Evolutionary conservation across 495 filamentous ascomycete genomes (phyloP).

Genomic region (Xylaria intraflava): DNA sequence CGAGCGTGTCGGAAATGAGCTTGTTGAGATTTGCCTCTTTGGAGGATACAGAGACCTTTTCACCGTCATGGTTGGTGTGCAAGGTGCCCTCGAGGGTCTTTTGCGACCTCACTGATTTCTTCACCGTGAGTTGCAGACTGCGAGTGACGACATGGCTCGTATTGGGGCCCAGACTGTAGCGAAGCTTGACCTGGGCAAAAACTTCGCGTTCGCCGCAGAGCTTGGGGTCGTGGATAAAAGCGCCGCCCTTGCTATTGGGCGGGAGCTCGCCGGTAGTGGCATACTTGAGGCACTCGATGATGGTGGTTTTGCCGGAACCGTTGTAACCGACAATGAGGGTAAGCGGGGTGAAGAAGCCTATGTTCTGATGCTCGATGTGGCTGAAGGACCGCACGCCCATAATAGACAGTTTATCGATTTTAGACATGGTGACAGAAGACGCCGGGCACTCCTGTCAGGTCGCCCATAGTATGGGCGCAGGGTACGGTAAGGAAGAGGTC

Average conservation of each 20-base stretch:
- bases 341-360: slow-evolving; percentile 81
- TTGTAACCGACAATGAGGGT: slow-evolving; percentile 96
- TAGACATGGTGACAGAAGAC: slow-evolving; percentile 45
- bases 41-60: slow-evolving; percentile 68
- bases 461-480: not conserved
- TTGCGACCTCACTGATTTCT: slow-evolving; percentile 61
- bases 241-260: slow-evolving; percentile 87
- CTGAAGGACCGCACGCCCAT: slow-evolving; percentile 88
- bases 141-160: slow-evolving; percentile 73
- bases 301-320: slow-evolving; percentile 97
- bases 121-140: slow-evolving; percentile 76
- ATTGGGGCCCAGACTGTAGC: slow-evolving; percentile 69
- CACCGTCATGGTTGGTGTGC: slow-evolving; percentile 70
- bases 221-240: slow-evolving; percentile 96
- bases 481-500: no score
- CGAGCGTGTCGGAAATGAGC: slow-evolving; percentile 78
- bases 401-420: slow-evolving; percentile 85
- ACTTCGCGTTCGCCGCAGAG: slow-evolving; percentile 87
- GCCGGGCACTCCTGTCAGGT: not conserved
- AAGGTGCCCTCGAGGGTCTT: slow-evolving; percentile 80
- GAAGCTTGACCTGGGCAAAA: slow-evolving; percentile 81
- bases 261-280: slow-evolving; percentile 90
- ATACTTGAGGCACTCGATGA: slow-evolving; percentile 99
- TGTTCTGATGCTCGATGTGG: slow-evolving; percentile 66
- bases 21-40: slow-evolving; percentile 71